Conservation (phyloP, 2,329 filamentous ascomycete genomes). For the Colletotrichum sp. region DNA sequence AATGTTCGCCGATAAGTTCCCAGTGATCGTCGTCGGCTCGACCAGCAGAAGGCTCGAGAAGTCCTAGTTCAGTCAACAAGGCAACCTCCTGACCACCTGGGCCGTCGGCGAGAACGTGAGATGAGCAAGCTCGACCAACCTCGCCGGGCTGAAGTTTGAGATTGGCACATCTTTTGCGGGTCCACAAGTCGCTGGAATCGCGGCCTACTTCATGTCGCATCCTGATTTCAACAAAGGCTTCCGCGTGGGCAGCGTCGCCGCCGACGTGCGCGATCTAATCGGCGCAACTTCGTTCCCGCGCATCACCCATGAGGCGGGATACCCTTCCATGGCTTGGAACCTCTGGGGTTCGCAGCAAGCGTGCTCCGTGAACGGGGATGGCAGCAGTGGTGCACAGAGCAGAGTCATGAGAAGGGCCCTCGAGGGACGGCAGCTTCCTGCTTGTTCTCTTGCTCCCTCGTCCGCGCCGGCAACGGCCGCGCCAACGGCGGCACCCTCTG, state of each 20-base stretch:
- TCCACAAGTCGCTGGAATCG: background rate
- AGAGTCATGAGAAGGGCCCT: background rate
- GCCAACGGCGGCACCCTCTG: background rate
- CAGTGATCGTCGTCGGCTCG: background rate
- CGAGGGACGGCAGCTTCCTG: background rate
- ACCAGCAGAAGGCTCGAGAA: background rate
- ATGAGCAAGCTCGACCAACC: background rate
- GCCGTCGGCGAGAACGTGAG: background rate
- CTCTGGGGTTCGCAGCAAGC: background rate
- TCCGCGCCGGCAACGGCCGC: background rate
- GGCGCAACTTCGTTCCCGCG: background rate
- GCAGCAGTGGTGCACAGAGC: background rate
- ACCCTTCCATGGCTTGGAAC: background rate
- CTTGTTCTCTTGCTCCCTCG: background rate
- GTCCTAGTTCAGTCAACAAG: background rate
- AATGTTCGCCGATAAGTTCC: background rate
- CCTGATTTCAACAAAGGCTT: background rate
- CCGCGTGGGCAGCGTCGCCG: background rate
- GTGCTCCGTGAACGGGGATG: background rate
- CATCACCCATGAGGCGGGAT: background rate
- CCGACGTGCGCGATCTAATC: background rate
- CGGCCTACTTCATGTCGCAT: background rate
- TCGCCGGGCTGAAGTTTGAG: background rate
- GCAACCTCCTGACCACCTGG: background rate
- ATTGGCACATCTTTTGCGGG: background rate